Percentiles rank a stretch among this genome's conserved stretches.
Conservation (phyloP, 2,329 filamentous ascomycete species). For the Cytospora paraplurivora region DNA sequence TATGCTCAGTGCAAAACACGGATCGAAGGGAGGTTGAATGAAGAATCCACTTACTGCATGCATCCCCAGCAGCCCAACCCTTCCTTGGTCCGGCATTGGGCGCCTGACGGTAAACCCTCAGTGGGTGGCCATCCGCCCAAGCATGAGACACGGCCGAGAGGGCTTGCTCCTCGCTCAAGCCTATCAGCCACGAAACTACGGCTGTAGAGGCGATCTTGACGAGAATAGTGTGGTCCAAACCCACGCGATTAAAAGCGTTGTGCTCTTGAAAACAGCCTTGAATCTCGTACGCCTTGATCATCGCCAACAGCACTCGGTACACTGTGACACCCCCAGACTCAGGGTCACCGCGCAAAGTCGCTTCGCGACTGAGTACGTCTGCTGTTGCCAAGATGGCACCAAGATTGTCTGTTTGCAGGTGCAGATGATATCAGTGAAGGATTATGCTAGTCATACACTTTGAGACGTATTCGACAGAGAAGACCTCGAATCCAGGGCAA, state of each 20-base stretch:
- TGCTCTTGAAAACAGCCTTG: slow-evolving; percentile 42
- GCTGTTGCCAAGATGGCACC: slow-evolving; percentile 40
- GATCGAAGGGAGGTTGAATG: too few species aligned
- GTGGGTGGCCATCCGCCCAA: slow-evolving; percentile 43
- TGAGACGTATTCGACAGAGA: too few species aligned
- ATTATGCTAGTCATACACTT: too few species aligned
- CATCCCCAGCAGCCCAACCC: slow-evolving; percentile 46
- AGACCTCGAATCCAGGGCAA: too few species aligned
- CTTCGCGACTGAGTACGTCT: slow-evolving; percentile 35
- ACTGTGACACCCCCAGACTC: slow-evolving; percentile 35
- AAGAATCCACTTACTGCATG: slow-evolving; percentile 32
- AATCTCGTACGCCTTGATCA: slow-evolving; percentile 47
- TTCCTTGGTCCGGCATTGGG: slow-evolving; percentile 43
- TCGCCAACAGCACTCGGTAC: slow-evolving; percentile 36
- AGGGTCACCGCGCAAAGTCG: not conserved
- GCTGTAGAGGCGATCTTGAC: slow-evolving; percentile 46
- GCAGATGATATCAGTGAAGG: too few species aligned
- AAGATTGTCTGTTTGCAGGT: slow-evolving; percentile 38
- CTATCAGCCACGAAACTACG: slow-evolving; percentile 42
- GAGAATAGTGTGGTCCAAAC: slow-evolving; percentile 45
- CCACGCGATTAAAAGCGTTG: slow-evolving; percentile 43
- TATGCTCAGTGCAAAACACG: too few species aligned
- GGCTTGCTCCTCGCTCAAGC: slow-evolving; percentile 38
- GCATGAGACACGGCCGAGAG: slow-evolving; percentile 42
- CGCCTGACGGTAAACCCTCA: slow-evolving; percentile 39